A percentile compares a stretch with the other conserved stretches of the same genome.
Conservation (phyloP, 176 grass and related monocot species). For the Musa schizocarpa region DNA sequence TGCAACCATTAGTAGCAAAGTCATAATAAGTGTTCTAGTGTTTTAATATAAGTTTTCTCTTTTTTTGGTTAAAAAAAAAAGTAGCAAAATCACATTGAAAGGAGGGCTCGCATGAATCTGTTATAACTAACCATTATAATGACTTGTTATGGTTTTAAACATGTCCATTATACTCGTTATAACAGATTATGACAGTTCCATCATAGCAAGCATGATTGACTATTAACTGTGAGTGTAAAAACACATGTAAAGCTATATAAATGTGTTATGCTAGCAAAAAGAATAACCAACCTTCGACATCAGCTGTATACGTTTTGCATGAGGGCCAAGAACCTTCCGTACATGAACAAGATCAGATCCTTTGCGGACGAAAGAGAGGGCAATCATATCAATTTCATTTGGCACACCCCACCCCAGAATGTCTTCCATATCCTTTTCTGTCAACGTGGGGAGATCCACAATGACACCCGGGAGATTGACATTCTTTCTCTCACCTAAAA, state of each 20-base stretch:
- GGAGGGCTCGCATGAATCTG: no score
- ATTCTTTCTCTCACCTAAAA: constrained; percentile 16
- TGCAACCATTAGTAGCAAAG: no score
- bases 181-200: not conserved
- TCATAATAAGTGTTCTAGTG: no score
- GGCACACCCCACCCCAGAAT: constrained; percentile 9
- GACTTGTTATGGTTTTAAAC: not conserved
- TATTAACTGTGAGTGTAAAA: not conserved
- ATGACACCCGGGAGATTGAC: constrained; percentile 13
- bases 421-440: constrained; percentile 15
- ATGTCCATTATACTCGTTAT: not conserved
- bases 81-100: not conserved
- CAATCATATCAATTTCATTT: constrained; percentile 12
- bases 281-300: constrained; percentile 4
- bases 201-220: not conserved
- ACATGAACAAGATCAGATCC: constrained; percentile 14
- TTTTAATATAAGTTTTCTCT: no score
- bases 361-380: constrained; percentile 11
- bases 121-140: no score
- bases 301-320: constrained; percentile 13
- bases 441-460: constrained; percentile 14
- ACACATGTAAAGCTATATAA: not conserved
- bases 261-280: not conserved
- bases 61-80: not conserved
- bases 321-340: constrained; percentile 7